Percentiles rank a stretch among this genome's conserved stretches.
phyloP scores from a whole-genome alignment of 1,284 basidiomycete genomes.

The Boletus semigastroideus region DNA sequence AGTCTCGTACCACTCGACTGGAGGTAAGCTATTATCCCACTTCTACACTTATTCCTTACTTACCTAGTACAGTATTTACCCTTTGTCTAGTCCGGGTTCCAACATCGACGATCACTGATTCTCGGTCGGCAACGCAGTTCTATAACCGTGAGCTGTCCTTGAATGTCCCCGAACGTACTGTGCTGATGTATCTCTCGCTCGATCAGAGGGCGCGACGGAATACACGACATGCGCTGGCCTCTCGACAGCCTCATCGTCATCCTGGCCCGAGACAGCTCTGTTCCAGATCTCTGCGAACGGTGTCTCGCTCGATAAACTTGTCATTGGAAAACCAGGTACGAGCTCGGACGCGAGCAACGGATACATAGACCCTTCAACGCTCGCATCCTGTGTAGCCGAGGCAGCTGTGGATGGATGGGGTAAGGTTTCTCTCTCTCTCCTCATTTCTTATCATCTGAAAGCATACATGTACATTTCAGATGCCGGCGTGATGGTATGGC shows the following conservation, averaged over 20 bases:
- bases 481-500: slow-evolving; percentile 52
- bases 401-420: slow-evolving; percentile 58
- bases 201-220: slow-evolving; percentile 46
- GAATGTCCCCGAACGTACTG: too few species aligned
- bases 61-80: too few species aligned
- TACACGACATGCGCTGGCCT: slow-evolving; percentile 48
- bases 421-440: slow-evolving; percentile 29
- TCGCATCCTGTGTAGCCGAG: slow-evolving; percentile 53
- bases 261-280: slow-evolving; percentile 45
- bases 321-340: slow-evolving; percentile 64
- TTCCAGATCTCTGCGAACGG: slow-evolving; percentile 65
- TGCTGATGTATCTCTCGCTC: too few species aligned
- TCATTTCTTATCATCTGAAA: background rate
- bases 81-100: too few species aligned
- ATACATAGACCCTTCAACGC: slow-evolving; percentile 50
- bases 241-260: slow-evolving; percentile 40
- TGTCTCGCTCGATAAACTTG: slow-evolving; percentile 50
- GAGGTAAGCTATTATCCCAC: too few species aligned
- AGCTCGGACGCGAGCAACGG: slow-evolving; percentile 58
- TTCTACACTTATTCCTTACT: too few species aligned
- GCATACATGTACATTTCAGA: slow-evolving; percentile 28
- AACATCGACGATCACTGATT: too few species aligned
- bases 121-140: too few species aligned
- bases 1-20: too few species aligned
- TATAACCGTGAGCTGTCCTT: too few species aligned